Conservation (phyloP, 2,329 filamentous ascomycete genomes). For the Fusarium sp. region DNA sequence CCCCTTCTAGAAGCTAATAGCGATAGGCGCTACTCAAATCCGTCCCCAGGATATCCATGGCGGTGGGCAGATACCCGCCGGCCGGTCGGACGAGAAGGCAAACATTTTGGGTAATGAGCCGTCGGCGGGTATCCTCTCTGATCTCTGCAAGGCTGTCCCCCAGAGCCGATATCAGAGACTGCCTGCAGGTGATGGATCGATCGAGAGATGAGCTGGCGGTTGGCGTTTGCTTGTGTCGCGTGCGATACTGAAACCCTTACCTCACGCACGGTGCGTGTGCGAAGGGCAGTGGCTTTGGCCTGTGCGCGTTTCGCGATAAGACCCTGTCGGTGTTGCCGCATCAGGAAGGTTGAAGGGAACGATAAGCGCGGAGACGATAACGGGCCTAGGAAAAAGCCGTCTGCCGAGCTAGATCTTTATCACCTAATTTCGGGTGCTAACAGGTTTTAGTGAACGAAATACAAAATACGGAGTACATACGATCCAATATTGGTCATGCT, state of each 20-base stretch:
- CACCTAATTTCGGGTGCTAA: slow-evolving; percentile 42
- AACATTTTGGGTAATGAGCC: neutral
- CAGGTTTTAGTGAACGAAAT: slow-evolving; percentile 46
- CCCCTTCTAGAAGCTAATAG: slow-evolving; percentile 15
- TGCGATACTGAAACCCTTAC: neutral
- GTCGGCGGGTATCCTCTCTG: neutral
- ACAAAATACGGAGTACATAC: neutral
- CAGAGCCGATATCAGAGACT: neutral
- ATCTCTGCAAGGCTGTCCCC: neutral
- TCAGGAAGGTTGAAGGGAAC: slow-evolving; percentile 8
- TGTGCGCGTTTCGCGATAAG: slow-evolving; percentile 26
- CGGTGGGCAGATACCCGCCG: neutral
- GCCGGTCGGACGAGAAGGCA: neutral
- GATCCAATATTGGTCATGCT: neutral
- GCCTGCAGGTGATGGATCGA: neutral
- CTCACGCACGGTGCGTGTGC: slow-evolving; percentile 20
- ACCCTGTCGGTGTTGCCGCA: neutral
- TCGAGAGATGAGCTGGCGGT: slow-evolving; percentile 14
- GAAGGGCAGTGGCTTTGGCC: slow-evolving; percentile 1
- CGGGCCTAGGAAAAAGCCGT: slow-evolving; percentile 26
- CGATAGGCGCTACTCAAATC: slow-evolving; percentile 2
- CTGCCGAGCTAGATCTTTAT: slow-evolving; percentile 20
- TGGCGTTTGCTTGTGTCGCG: slow-evolving; percentile 11
- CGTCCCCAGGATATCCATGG: neutral
- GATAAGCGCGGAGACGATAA: slow-evolving; percentile 28